These are phyloP conservation scores for Podaxis carcinomalis DNA, from an alignment of 768 basidiomycete genomes.

Conservation along the genomic window DNA sequence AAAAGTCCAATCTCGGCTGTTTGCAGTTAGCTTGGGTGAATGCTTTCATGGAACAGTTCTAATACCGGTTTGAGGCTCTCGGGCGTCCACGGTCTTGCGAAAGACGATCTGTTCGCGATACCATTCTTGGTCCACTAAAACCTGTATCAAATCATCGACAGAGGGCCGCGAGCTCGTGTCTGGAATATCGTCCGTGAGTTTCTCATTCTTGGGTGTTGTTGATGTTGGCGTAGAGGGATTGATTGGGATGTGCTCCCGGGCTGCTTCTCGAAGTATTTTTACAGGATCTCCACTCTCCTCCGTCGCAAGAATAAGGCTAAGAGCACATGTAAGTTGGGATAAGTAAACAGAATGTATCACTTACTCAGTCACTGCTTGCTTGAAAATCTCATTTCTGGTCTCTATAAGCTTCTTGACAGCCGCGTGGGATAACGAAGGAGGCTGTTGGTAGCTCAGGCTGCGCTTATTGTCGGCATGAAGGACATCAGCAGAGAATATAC, in stretches of 20 bases:
- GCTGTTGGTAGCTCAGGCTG: constrained; percentile 21
- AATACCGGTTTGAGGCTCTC: constrained; percentile 48
- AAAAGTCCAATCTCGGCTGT: constrained; percentile 48
- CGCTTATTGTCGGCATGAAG: neutral
- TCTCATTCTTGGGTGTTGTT: neutral
- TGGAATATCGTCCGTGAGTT: constrained; percentile 21
- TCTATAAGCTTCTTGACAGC: constrained; percentile 69
- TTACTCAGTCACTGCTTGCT: constrained; percentile 66
- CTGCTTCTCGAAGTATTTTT: constrained; percentile 59
- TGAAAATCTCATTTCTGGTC: constrained; percentile 62
- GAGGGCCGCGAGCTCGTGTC: constrained; percentile 49
- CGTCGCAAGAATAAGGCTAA: constrained; percentile 57
- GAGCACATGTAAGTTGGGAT: neutral
- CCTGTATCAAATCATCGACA: constrained; percentile 53
- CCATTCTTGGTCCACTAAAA: constrained; percentile 56
- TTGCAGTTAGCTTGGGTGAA: neutral
- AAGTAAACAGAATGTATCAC: neutral
- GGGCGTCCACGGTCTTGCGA: constrained; percentile 49
- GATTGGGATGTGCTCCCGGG: constrained; percentile 66
- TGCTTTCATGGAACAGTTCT: neutral
- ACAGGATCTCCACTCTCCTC: constrained; percentile 56
- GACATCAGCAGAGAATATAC: neutral
- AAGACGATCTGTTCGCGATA: constrained; percentile 68
- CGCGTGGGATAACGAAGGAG: constrained; percentile 44
- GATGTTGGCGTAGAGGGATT: constrained; percentile 38